Base-by-base conservation (phyloP, 305 asterid species). In the Fraxinus sp. region DNA sequence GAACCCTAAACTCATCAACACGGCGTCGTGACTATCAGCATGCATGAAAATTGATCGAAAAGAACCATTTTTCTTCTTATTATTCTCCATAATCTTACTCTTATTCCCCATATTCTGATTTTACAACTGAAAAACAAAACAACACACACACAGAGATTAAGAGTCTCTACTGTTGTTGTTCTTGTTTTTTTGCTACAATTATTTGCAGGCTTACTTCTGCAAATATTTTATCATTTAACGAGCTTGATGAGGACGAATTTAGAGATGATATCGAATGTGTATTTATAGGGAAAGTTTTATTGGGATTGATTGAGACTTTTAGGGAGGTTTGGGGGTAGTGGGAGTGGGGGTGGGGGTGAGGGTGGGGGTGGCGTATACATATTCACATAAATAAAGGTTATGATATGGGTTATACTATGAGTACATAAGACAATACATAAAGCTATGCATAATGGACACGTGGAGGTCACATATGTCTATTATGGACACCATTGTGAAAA, bases 11-110 rank as follows among this genome's bases (percentile, higher is more conserved):
- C 84, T 52, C 98, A 94, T 94, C 88, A 96, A 80, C 68, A 83
- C 39, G 62, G 73, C 83, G 71, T 96, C 99, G 78, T 85, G 70
- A 0, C 71, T 74, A 84, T 96, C 98, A 0, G 99, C 97, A 83
- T 93, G 98, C 97, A 90, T 92, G 92, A 94, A 94, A 75, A 94
- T 92, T 13, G 92, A 89, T 11, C 87, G 59, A 24, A 93, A 91
- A 7, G 90, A 87, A 7, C 75, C 75, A 26, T 28, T 79, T 16
- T 71, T 89, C 74, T 79, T 87, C 79, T 68, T 68, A 10, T 30
- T 68, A 26, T 11, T 68, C 75, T 30, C 22, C 22, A 68, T 5
- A 28, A 68, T 68, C 39, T 26, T 26, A 11, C 75, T 68, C 5
- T 14, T 28, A 68, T 68, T 68, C 2, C 73, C 16, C 73, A 24